Percentiles rank a stretch among this genome's conserved stretches.
Evolutionary conservation across 2,329 filamentous ascomycete species (phyloP).

Genomic region (Dactylellina parvicollis): DNA sequence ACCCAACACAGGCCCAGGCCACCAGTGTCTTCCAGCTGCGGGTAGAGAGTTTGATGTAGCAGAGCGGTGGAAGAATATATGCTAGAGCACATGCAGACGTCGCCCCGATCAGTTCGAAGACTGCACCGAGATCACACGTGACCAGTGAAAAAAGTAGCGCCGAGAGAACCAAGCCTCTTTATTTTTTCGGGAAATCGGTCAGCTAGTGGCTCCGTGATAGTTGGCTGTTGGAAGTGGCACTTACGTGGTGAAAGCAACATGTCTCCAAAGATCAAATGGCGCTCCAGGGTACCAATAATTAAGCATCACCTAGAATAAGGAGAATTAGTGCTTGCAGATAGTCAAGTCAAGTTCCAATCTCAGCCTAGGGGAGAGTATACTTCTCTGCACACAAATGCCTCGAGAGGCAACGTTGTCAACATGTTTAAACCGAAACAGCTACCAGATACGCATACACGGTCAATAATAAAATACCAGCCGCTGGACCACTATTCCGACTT

Average conservation of each 20-base stretch:
- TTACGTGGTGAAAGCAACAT: slow-evolving; percentile 82
- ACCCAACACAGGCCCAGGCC: slow-evolving; percentile 76
- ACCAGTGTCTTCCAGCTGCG: slow-evolving; percentile 77
- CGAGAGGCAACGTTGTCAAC: slow-evolving; percentile 94
- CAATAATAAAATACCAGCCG: background rate
- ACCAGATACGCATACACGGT: background rate
- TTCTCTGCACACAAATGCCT: slow-evolving; percentile 96
- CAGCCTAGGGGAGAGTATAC: slow-evolving; percentile 3
- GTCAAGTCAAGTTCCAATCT: too few relatives aligned
- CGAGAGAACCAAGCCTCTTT: slow-evolving; percentile 74
- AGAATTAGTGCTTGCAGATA: slow-evolving; percentile 78
- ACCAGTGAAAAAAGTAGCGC: slow-evolving; percentile 81
- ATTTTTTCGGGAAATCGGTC: background rate
- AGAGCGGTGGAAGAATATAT: slow-evolving; percentile 93
- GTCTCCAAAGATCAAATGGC: slow-evolving; percentile 82
- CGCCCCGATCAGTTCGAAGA: slow-evolving; percentile 95
- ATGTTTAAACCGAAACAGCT: slow-evolving; percentile 95
- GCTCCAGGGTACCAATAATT: slow-evolving; percentile 71
- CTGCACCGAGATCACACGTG: slow-evolving; percentile 91
- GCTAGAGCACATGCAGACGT: slow-evolving; percentile 93
- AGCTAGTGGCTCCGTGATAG: background rate
- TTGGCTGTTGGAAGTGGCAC: slow-evolving; percentile 15
- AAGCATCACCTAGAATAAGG: slow-evolving; percentile 54
- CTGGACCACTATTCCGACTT: slow-evolving; percentile 56
- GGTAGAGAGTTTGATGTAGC: slow-evolving; percentile 91